Base-by-base conservation (phyloP, 441 rosid species). In the Jatropha podagrica region DNA sequence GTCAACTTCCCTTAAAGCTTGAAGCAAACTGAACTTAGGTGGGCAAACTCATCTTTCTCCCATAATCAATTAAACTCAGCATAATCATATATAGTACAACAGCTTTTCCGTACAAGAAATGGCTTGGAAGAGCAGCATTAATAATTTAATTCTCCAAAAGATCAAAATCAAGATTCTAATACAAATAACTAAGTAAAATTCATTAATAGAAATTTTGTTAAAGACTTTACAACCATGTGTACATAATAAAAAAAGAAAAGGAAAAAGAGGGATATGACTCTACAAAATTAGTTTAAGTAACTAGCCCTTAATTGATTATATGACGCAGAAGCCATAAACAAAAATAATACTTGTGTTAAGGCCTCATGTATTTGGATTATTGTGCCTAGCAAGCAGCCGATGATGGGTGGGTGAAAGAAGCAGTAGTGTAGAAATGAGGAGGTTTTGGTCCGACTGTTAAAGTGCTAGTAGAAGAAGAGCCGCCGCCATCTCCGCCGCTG, bases 321-420 rank as follows among this genome's bases (percentile, higher is more conserved):
- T 9, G 59, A 27, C 10, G 65, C 49, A 65, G 71, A 71, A 60
- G 65, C 67, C 74, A 2, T 3, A 65, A 38, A 66, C 76, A 76
- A 54, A 38, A 71, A 77, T 41, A 58, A 71, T 71, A 69, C 65
- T 48, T 13, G 65, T 56, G 46, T 73, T 69, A 62, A 58, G 71
- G 71, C 74, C 59, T 75, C 76, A 46, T 13, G 5, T 44, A 15
- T 4, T 8, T 20, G 51, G 44, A 40, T 61, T 18, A n/a, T 15
- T 5, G 40, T 32, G 74, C 74, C 72, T 77, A 80, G 74, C 83
- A 84, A 46, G 87, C 86, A 18, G 89, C 84, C 17, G 87, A 76
- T 55, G 84, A 76, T 55, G 84, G 81, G 69, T 79, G 79, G 56
- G 78, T 76, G 63, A 76, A 74, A 20, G 83, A 74, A 67, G 48